These are phyloP conservation scores for Phytophthora vignae DNA, from an alignment of 352 stramenopile species.

Conservation along the genomic window DNA sequence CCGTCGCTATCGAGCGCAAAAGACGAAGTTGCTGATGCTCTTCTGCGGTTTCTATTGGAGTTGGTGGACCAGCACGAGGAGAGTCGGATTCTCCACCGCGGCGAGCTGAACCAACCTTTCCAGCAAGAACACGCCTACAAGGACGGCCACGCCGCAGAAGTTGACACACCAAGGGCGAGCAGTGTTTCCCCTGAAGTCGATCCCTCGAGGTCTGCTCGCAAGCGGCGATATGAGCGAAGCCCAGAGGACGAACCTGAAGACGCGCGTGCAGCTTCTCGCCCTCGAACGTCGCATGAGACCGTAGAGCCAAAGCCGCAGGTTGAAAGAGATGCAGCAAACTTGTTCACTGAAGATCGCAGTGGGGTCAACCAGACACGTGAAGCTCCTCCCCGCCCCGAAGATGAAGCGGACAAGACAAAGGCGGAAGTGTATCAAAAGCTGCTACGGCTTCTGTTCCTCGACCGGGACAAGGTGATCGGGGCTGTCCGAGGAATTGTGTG, in stretches of 20 bases:
- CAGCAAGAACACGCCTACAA: too few relatives aligned
- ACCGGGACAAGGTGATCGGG: neutral
- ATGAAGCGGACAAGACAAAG: neutral
- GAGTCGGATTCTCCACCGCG: neutral
- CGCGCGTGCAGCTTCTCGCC: neutral
- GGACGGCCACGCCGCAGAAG: too few relatives aligned
- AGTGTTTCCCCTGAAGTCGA: too few relatives aligned
- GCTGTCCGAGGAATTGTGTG: neutral
- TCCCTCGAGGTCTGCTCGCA: too few relatives aligned
- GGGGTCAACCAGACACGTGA: neutral
- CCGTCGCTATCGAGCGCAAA: slow-evolving; percentile 3
- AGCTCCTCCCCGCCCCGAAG: neutral
- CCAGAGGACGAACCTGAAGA: too few relatives aligned
- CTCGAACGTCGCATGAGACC: neutral
- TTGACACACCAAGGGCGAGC: too few relatives aligned
- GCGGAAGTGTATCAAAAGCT: neutral
- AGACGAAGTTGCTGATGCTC: neutral
- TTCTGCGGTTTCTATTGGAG: neutral
- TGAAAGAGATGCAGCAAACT: neutral
- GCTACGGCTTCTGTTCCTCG: neutral
- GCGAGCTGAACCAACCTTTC: too few relatives aligned
- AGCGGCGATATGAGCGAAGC: too few relatives aligned
- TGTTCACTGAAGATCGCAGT: neutral
- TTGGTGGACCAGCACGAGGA: neutral
- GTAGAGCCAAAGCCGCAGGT: neutral